Evolutionary conservation across 2,329 filamentous ascomycete species (phyloP).

Genomic region (Tolypocladium tropicale): DNA sequence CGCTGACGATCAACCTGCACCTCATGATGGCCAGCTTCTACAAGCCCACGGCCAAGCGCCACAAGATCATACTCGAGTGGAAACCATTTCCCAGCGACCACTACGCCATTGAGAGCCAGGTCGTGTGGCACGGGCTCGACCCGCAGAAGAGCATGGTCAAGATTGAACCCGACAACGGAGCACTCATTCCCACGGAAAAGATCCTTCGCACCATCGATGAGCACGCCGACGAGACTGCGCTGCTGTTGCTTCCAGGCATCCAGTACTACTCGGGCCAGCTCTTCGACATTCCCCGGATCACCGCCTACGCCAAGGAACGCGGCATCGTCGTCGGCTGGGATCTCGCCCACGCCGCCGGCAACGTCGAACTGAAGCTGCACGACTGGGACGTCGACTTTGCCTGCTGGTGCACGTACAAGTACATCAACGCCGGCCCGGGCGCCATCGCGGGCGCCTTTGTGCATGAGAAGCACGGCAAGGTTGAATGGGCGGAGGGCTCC

Average conservation of each 20-base stretch:
- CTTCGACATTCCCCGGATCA: constrained; percentile 75
- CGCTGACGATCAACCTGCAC: constrained; percentile 72
- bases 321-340: constrained; percentile 78
- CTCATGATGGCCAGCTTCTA: constrained; percentile 80
- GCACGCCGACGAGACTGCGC: constrained; percentile 60
- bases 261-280: constrained; percentile 90
- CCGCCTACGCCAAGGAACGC: constrained; percentile 59
- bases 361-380: constrained; percentile 68
- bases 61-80: constrained; percentile 82
- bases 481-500: constrained; percentile 30
- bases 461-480: constrained; percentile 60
- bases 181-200: constrained; percentile 58
- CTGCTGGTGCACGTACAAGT: constrained; percentile 92
- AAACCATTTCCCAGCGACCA: constrained; percentile 84
- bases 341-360: constrained; percentile 76
- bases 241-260: constrained; percentile 75
- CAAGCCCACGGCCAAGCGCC: constrained; percentile 48
- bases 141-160: constrained; percentile 61
- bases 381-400: constrained; percentile 91
- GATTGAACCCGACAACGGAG: constrained; percentile 52
- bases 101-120: constrained; percentile 78
- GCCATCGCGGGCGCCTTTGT: constrained; percentile 74
- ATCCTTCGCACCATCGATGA: constrained; percentile 65
- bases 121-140: constrained; percentile 58
- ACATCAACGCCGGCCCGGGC: constrained; percentile 78